Conservation (phyloP, 2,329 filamentous ascomycete species). For the Claviceps sp. region DNA sequence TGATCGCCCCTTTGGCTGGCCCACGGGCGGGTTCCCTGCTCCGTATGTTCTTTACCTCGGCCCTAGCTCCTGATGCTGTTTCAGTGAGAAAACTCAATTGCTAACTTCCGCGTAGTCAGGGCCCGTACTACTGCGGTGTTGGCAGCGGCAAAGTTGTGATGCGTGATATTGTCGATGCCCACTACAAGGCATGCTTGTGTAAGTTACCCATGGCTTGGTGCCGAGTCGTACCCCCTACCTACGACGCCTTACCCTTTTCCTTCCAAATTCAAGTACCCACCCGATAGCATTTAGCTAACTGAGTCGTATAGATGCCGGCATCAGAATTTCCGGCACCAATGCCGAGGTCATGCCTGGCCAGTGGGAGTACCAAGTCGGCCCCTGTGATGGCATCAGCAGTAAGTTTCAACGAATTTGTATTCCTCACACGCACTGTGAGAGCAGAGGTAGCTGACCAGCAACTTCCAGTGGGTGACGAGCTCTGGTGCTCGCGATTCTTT, state of each 20-base stretch:
- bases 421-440: neutral
- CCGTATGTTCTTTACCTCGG: slow-evolving; percentile 28
- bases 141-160: slow-evolving; percentile 94
- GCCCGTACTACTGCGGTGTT: slow-evolving; percentile 64
- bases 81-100: neutral
- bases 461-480: slow-evolving; percentile 78
- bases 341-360: slow-evolving; percentile 84
- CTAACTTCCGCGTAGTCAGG: slow-evolving; percentile 16
- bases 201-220: slow-evolving; percentile 8
- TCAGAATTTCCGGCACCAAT: slow-evolving; percentile 97
- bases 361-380: slow-evolving; percentile 97
- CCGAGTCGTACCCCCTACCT: neutral
- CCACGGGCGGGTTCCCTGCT: slow-evolving; percentile 66
- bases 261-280: neutral
- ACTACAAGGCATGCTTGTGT: slow-evolving; percentile 54
- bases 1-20: slow-evolving; percentile 74
- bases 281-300: neutral
- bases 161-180: slow-evolving; percentile 83
- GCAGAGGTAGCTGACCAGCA: neutral
- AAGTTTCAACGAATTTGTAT: slow-evolving; percentile 18
- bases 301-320: slow-evolving; percentile 44
- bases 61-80: neutral
- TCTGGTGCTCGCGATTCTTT: slow-evolving; percentile 78
- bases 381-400: slow-evolving; percentile 75
- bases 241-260: neutral